Evolutionary conservation across 176 grass and related monocot species (phyloP).

Genomic region (Sorghum bicolor): DNA sequence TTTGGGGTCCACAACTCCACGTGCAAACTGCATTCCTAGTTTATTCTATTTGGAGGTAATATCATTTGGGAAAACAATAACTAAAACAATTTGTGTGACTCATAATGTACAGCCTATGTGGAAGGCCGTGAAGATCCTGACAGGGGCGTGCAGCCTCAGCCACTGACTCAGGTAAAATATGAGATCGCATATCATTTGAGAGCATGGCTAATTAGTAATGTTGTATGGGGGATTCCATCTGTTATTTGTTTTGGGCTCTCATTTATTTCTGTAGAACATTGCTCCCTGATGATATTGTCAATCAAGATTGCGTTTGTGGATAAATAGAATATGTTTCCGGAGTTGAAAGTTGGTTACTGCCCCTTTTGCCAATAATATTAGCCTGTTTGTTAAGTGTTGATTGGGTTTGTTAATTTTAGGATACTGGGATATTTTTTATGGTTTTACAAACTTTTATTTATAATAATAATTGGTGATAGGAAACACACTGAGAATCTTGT

Average conservation of each 20-base stretch:
- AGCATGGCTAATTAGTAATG: not conserved
- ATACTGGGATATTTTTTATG: not conserved
- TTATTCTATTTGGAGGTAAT: not conserved
- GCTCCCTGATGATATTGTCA: not conserved
- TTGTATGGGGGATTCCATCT: not conserved
- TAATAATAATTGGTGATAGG: not conserved
- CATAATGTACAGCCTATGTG: slow-evolving; percentile 60
- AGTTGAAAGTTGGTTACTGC: not conserved
- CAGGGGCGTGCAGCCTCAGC: slow-evolving; percentile 48
- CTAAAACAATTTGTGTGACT: slow-evolving; percentile 12
- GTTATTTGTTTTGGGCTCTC: not conserved
- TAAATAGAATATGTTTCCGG: not conserved
- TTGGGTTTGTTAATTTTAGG: not conserved
- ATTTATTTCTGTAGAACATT: not conserved
- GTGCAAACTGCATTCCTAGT: not conserved
- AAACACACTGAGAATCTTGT: not conserved
- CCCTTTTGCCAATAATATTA: not conserved
- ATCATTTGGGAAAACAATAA: slow-evolving; percentile 12
- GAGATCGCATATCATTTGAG: not conserved
- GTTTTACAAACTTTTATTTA: not conserved
- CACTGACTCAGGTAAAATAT: slow-evolving; percentile 69
- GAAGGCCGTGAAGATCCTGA: slow-evolving; percentile 78
- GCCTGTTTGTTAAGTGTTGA: not conserved
- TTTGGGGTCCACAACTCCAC: not conserved
- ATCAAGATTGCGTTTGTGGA: not conserved